Conservation (phyloP, 2,329 filamentous ascomycete genomes). For the Colletotrichum cuscutae region DNA sequence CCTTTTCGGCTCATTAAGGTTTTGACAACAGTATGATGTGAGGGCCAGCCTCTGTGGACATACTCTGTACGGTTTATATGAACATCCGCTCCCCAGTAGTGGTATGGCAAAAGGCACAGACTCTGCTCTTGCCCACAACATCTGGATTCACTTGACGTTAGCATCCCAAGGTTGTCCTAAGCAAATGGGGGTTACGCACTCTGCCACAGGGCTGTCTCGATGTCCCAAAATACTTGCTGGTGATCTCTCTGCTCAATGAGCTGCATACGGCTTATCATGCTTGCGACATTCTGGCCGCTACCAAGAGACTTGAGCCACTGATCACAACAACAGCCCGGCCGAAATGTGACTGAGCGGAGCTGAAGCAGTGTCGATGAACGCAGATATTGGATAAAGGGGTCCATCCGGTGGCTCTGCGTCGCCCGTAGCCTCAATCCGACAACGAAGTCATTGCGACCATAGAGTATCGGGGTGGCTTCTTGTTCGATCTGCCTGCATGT, state of each 20-base stretch:
- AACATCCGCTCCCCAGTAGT: slow-evolving; percentile 6
- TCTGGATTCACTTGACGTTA: background rate
- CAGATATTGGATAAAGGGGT: slow-evolving; percentile 38
- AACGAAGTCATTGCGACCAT: slow-evolving; percentile 42
- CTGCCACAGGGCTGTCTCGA: slow-evolving; percentile 9
- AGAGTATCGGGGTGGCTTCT: slow-evolving; percentile 44
- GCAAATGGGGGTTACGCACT: background rate
- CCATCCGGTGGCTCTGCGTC: slow-evolving; percentile 30
- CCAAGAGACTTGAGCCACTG: slow-evolving; percentile 10
- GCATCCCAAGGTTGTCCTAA: background rate
- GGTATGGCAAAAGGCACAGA: slow-evolving; percentile 24
- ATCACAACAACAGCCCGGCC: slow-evolving; percentile 36
- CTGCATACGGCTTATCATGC: background rate
- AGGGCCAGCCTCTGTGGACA: background rate
- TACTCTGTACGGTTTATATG: background rate
- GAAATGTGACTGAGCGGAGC: slow-evolving; percentile 35
- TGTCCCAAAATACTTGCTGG: background rate
- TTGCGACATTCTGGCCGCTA: background rate
- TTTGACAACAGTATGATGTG: background rate
- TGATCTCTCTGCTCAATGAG: background rate
- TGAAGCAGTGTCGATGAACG: slow-evolving; percentile 36
- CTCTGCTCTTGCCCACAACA: slow-evolving; percentile 1
- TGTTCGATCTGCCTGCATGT: slow-evolving; percentile 44
- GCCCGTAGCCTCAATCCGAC: slow-evolving; percentile 31
- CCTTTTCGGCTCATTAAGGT: background rate